A percentile compares a stretch with the other conserved stretches of the same genome.
These are phyloP conservation scores for Lachnellula subtilissima DNA, from an alignment of 2,329 filamentous ascomycete genomes.

Conservation along the genomic window DNA sequence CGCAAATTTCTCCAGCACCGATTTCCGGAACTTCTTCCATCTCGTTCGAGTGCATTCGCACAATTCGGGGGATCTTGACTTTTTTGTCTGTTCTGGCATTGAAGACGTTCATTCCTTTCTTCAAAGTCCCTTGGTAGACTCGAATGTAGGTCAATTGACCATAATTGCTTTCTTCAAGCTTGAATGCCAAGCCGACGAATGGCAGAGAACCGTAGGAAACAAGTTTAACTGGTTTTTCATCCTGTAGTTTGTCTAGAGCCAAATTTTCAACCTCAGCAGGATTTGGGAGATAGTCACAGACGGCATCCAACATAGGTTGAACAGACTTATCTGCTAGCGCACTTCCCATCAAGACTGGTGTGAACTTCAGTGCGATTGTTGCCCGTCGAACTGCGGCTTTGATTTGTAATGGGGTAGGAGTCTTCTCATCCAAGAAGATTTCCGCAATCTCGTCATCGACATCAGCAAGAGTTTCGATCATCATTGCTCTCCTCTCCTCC, in stretches of 20 bases:
- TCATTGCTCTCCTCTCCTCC: slow-evolving; percentile 73
- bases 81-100: slow-evolving; percentile 94
- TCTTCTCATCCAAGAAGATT: slow-evolving; percentile 82
- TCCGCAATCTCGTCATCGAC: slow-evolving; percentile 98
- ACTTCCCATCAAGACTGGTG: slow-evolving; percentile 93
- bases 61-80: slow-evolving; percentile 92
- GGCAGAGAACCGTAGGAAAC: slow-evolving; percentile 90
- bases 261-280: slow-evolving; percentile 84
- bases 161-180: slow-evolving; percentile 98
- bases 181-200: slow-evolving; percentile 95
- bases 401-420: slow-evolving; percentile 75
- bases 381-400: slow-evolving; percentile 87
- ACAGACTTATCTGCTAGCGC: slow-evolving; percentile 91
- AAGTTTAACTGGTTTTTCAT: slow-evolving; percentile 77
- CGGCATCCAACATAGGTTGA: slow-evolving; percentile 93
- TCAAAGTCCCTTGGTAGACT: slow-evolving; percentile 90
- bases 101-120: slow-evolving; percentile 84
- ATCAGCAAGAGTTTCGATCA: slow-evolving; percentile 94
- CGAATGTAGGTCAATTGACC: slow-evolving; percentile 97
- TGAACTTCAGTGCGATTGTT: slow-evolving; percentile 86
- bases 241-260: slow-evolving; percentile 76
- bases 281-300: slow-evolving; percentile 93
- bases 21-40: slow-evolving; percentile 96
- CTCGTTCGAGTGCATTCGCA: slow-evolving; percentile 99
- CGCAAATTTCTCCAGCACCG: slow-evolving; percentile 94